Conservation (phyloP, 2,329 filamentous ascomycete genomes). For the Hypoxylon sp. region DNA sequence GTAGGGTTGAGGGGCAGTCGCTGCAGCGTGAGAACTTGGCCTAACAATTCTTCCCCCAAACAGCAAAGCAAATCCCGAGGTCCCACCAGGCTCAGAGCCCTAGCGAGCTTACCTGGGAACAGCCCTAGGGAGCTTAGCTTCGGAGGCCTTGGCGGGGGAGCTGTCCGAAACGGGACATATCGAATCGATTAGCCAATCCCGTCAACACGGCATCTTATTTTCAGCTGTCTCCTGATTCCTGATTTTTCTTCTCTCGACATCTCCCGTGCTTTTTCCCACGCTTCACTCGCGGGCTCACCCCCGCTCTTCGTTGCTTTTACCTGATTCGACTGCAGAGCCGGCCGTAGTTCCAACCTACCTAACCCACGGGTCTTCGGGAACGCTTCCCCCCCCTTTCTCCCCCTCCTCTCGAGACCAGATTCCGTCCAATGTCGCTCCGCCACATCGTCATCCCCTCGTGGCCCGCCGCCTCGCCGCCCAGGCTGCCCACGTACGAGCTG, state of each 20-base stretch:
- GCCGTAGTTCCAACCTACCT: not conserved
- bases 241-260: not conserved
- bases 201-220: slow-evolving; percentile 15
- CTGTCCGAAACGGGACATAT: not conserved
- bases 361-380: too few species aligned
- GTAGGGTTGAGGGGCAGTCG: not conserved
- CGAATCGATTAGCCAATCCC: slow-evolving; percentile 15
- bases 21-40: not conserved
- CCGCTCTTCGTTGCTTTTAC: too few species aligned
- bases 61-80: not conserved
- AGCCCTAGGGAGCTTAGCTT: not conserved
- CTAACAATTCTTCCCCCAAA: not conserved
- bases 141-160: not conserved
- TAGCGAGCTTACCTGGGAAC: not conserved
- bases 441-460: slow-evolving; percentile 50
- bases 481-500: slow-evolving; percentile 49
- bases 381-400: too few species aligned
- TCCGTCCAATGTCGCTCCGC: slow-evolving; percentile 43
- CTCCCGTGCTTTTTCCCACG: not conserved
- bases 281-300: too few species aligned
- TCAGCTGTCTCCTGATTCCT: slow-evolving; percentile 11
- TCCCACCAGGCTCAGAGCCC: not conserved
- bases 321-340: too few species aligned
- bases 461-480: slow-evolving; percentile 30
- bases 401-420: too few species aligned